Evolutionary conservation across 345 rosid species (phyloP).

Genomic region (Conringia planisiliqua): DNA sequence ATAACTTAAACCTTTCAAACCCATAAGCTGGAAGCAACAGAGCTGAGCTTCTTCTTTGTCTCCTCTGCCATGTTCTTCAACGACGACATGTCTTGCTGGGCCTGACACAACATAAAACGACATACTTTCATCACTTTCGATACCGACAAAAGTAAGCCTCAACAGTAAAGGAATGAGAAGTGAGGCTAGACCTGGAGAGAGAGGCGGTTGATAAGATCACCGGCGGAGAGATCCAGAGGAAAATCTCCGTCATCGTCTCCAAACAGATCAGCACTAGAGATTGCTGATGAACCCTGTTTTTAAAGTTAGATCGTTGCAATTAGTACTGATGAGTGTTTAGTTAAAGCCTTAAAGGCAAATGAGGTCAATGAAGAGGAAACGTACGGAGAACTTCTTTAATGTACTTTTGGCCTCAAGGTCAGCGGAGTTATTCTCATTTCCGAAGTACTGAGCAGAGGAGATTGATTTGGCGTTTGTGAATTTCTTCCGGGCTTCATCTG

Average conservation of each 20-base stretch:
- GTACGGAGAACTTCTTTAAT: conserved; percentile 84
- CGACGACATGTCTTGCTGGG: conserved; percentile 90
- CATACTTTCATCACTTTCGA: neutral
- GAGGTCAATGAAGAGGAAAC: conserved; percentile 14
- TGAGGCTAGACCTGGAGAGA: conserved; percentile 73
- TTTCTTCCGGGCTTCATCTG: conserved; percentile 91
- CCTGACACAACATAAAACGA: conserved; percentile 38
- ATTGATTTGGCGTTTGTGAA: conserved; percentile 94
- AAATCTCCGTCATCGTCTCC: conserved; percentile 48
- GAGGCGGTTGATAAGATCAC: conserved; percentile 81
- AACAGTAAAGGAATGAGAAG: neutral
- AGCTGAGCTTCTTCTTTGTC: conserved; percentile 88
- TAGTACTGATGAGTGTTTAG: neutral
- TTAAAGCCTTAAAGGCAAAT: neutral
- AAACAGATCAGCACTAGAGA: conserved; percentile 95
- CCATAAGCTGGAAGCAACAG: conserved; percentile 69
- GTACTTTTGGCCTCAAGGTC: conserved; percentile 67
- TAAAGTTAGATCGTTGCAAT: neutral
- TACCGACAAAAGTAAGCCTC: neutral
- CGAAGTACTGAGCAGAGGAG: conserved; percentile 88
- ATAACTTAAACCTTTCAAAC: neutral
- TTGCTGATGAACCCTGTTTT: conserved; percentile 77
- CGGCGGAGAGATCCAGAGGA: conserved; percentile 68
- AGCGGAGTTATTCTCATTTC: conserved; percentile 52
- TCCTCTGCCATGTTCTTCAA: conserved; percentile 95